Base-by-base conservation (phyloP, 2,329 filamentous ascomycete species). In the Dothideomycetes sp. region DNA sequence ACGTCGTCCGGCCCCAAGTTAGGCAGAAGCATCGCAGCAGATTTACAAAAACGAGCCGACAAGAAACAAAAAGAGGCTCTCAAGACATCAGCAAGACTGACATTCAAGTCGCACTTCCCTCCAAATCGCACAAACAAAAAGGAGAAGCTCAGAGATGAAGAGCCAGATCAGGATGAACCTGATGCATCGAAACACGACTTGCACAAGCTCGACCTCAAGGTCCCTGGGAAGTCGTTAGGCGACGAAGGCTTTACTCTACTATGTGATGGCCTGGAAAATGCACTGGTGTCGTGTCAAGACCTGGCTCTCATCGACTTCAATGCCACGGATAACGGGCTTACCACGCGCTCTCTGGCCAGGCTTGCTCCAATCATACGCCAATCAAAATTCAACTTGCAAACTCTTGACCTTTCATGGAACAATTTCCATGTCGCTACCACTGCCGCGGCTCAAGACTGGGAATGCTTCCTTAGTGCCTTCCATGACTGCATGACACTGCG, bases 401-500 rank as follows among this genome's bases (percentile, higher is more conserved):
- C 65, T 18, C 51, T 72, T 15, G 63, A 70, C 44, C 48, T 73
- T 5, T 64, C 67, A 7, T 46, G 58, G 16, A 73, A 73, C 47
- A 44, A 55, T 1, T 64, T 73, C 43, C 49, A 45, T 9, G 56
- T 72, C 17, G 45, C 42, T 4, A 59, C 48, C 8, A 47, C 54
- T 7, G 49, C 58, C 15, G 53, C 69, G 29, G 58, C 60, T 24
- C 36, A 42, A 4, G 50, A 60, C 7, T 72, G 66, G 66, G 53
- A 61, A 38, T 36, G 34, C 1, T 72, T 72, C 41, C 49, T 71
- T 11, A 41, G 51, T 4, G 58, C 66, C 0, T 69, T 70, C 49
- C 47, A 51, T 4, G 38, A 52, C 15, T 70, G 67, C 48, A 61
- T 50, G 24, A 50, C 61, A 41, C 53, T 72, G 18, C 58, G 62